A percentile compares a stretch with the other conserved stretches of the same genome.
Conservation (phyloP, 345 rosid species). For the Melastoma malabathricum region DNA sequence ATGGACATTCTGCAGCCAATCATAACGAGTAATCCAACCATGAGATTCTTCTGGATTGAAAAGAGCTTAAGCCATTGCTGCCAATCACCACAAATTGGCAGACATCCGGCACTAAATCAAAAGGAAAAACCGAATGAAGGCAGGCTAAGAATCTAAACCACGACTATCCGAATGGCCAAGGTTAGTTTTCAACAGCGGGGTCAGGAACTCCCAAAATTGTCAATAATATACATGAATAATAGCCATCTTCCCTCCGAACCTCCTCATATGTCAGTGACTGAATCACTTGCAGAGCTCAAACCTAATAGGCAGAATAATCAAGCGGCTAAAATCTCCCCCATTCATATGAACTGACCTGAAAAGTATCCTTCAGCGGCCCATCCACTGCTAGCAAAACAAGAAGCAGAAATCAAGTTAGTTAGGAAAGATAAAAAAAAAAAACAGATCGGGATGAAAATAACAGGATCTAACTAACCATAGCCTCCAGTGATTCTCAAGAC, state of each 20-base stretch:
- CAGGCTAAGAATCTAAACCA: too few relatives aligned
- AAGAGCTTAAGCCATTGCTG: too few relatives aligned
- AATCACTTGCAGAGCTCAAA: too few relatives aligned
- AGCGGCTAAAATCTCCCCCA: not conserved
- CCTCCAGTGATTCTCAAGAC: constrained; percentile 5
- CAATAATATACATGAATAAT: too few relatives aligned
- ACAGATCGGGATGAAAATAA: not conserved
- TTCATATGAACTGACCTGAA: constrained; percentile 39
- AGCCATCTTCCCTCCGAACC: not conserved
- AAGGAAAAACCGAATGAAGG: too few relatives aligned
- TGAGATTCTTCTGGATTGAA: too few relatives aligned
- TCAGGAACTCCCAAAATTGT: too few relatives aligned
- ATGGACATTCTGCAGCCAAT: constrained; percentile 66
- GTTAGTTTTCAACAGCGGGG: too few relatives aligned
- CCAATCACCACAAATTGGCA: too few relatives aligned
- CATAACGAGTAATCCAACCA: constrained; percentile 1
- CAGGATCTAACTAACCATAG: constrained; percentile 2
- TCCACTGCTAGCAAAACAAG: constrained; percentile 31
- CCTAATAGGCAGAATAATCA: constrained; percentile 6
- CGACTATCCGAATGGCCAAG: too few relatives aligned
- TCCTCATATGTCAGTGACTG: not conserved
- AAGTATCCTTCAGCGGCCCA: constrained; percentile 48
- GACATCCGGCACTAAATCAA: too few relatives aligned
- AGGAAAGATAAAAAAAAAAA: not conserved
- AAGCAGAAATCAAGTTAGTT: not conserved